These are phyloP conservation scores for Corchorus capsularis DNA, from an alignment of 345 rosid genomes.

Conservation along the genomic window DNA sequence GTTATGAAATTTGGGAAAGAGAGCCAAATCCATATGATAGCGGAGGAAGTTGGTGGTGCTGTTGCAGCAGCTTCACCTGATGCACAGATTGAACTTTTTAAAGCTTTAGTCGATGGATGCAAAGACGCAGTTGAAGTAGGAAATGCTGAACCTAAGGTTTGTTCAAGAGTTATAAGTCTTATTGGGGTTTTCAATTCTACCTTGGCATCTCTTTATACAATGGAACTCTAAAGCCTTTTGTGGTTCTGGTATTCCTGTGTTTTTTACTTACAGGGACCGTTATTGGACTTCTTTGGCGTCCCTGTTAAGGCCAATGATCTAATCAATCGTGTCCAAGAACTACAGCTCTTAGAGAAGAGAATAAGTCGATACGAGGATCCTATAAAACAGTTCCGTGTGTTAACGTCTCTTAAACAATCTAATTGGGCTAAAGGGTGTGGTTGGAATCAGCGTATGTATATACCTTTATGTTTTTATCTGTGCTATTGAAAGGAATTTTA, in stretches of 20 bases:
- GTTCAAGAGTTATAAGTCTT: constrained; percentile 21
- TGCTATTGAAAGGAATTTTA: background rate
- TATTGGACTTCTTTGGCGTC: constrained; percentile 96
- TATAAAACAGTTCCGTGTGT: constrained; percentile 80
- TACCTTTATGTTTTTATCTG: constrained; percentile 3
- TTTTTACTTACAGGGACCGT: constrained; percentile 64
- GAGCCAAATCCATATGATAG: constrained; percentile 69
- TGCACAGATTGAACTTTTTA: constrained; percentile 88
- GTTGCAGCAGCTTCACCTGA: constrained; percentile 75
- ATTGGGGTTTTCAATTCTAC: background rate
- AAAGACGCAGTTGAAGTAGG: constrained; percentile 71
- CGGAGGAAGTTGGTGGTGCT: constrained; percentile 84
- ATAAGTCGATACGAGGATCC: constrained; percentile 82
- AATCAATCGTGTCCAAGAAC: constrained; percentile 80
- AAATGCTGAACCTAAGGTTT: constrained; percentile 77
- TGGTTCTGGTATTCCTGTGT: background rate
- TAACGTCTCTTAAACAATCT: constrained; percentile 87
- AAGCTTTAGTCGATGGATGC: constrained; percentile 86
- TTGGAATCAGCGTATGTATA: constrained; percentile 88
- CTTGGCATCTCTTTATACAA: background rate
- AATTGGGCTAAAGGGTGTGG: constrained; percentile 99
- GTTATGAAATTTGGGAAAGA: constrained; percentile 92
- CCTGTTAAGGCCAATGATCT: constrained; percentile 90
- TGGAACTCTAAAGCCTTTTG: background rate
- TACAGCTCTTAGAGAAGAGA: constrained; percentile 84